These are phyloP conservation scores for Saksenaea oblongispora DNA, from an alignment of 371 early-diverging fungal genomes.

Conservation along the genomic window DNA sequence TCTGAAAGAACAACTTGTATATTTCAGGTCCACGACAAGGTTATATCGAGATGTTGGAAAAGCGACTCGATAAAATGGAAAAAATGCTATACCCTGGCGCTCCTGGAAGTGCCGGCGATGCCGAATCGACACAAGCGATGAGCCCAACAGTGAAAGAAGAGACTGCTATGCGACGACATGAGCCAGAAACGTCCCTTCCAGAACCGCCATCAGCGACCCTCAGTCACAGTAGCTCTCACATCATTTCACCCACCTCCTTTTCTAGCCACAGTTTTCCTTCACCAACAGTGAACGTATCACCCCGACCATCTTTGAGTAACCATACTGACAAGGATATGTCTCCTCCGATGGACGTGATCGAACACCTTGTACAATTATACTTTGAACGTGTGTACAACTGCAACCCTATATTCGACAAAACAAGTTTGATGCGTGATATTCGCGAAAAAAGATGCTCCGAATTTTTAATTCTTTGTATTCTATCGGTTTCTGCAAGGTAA, in stretches of 20 bases:
- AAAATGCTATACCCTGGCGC: constrained; percentile 46
- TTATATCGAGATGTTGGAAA: constrained; percentile 75
- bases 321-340: neutral
- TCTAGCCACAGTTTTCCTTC: constrained; percentile 4
- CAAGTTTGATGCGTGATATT: constrained; percentile 28
- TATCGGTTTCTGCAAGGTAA: constrained; percentile 48
- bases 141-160: constrained; percentile 15
- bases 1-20: neutral
- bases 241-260: neutral
- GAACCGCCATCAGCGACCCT: neutral
- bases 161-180: neutral
- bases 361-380: constrained; percentile 56
- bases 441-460: constrained; percentile 31
- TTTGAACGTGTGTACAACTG: constrained; percentile 49
- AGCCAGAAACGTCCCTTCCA: neutral
- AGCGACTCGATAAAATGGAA: constrained; percentile 73
- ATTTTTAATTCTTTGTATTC: constrained; percentile 33
- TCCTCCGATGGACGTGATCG: constrained; percentile 45
- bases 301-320: neutral
- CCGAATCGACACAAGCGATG: neutral
- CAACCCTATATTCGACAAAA: constrained; percentile 54
- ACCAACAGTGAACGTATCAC: neutral
- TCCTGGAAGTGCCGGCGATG: neutral
- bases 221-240: constrained; percentile 2
- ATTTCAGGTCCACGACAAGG: constrained; percentile 68